Evolutionary conservation across 306 rosid species (phyloP), one percentile per base, ranked within the genome.

Genomic region (Ammopiptanthus mongolicus): DNA sequence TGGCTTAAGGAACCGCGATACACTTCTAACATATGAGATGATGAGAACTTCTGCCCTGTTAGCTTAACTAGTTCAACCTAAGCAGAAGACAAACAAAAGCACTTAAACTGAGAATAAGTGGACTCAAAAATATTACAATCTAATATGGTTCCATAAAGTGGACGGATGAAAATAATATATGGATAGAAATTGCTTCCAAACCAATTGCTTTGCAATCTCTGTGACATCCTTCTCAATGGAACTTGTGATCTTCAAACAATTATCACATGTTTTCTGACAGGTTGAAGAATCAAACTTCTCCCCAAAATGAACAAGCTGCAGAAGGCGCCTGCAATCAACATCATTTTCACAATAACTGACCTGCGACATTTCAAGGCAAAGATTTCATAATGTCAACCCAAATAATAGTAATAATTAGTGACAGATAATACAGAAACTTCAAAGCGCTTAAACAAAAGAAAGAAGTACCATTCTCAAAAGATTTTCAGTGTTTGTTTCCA

Each of bases 261-360:
- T 95, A 80, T 95, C 99, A 73, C 99, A 95, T 37, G 99, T 95
- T 86, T 90, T 95, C 79, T 84, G 86, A 90, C 99, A 95, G 51
- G 88, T 82, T 62, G 79, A 80, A 82, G 87, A 84, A 87, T 95
- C 90, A 73, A 95, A 91, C 80, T 88, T 95, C 76, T 95, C 97
- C 77, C 99, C 99, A 63, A 95, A 89, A 90, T 95, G 99, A 75
- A 66, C 77, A 52, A 95, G 97, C 86, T 95, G 99, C 62, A 95
- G 85, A 80, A 85, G 81, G 56, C 99, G 93, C 42, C 99, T 84
- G 62, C 99, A 95, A 74, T 95, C 97, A 74, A 89, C 99, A 71
- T 85, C 88, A 69, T 92, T 95, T 86, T 95, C 99, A 73, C 97
- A 88, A 78, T 95, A 95, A 80, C 97, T 88, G 74, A 95, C 91